These are phyloP conservation scores for Luffa aegyptiaca DNA, from an alignment of 306 rosid species.

Conservation along the genomic window DNA sequence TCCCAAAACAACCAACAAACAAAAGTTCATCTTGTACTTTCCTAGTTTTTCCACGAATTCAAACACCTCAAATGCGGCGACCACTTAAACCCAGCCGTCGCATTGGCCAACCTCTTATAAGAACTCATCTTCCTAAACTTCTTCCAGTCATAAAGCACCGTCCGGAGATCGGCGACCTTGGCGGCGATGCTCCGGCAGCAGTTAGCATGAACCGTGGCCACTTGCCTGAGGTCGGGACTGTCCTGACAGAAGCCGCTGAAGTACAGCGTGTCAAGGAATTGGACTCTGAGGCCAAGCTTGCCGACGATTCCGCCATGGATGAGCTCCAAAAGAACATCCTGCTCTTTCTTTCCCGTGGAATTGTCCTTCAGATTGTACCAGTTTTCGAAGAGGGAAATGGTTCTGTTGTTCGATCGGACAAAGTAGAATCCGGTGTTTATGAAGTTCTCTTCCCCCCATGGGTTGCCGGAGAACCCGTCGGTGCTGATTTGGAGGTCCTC, in stretches of 20 bases:
- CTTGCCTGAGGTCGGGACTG: background rate
- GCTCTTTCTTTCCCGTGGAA: slow-evolving; percentile 6
- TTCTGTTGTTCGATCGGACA: slow-evolving; percentile 50
- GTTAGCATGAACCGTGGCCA: slow-evolving; percentile 12
- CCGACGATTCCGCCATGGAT: background rate
- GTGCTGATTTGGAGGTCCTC: slow-evolving; percentile 71
- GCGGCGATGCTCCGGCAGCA: slow-evolving; percentile 12
- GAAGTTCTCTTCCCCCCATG: slow-evolving; percentile 18
- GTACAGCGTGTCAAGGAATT: background rate
- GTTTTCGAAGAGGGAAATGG: slow-evolving; percentile 38
- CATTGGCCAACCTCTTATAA: background rate
- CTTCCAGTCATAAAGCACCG: slow-evolving; percentile 12
- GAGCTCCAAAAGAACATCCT: slow-evolving; percentile 1
- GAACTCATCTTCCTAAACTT: background rate
- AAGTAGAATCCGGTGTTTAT: slow-evolving; percentile 77
- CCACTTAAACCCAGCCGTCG: background rate
- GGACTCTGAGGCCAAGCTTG: background rate
- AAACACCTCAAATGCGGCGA: background rate
- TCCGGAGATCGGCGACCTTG: slow-evolving; percentile 1
- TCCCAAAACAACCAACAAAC: too few relatives aligned
- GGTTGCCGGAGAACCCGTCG: slow-evolving; percentile 29
- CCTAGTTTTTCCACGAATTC: background rate
- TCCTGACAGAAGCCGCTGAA: slow-evolving; percentile 14
- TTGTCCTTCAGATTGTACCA: slow-evolving; percentile 44
- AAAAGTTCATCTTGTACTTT: background rate